Evolutionary conservation across 805 yeast species (phyloP).

Genomic region (Pichia heedii): DNA sequence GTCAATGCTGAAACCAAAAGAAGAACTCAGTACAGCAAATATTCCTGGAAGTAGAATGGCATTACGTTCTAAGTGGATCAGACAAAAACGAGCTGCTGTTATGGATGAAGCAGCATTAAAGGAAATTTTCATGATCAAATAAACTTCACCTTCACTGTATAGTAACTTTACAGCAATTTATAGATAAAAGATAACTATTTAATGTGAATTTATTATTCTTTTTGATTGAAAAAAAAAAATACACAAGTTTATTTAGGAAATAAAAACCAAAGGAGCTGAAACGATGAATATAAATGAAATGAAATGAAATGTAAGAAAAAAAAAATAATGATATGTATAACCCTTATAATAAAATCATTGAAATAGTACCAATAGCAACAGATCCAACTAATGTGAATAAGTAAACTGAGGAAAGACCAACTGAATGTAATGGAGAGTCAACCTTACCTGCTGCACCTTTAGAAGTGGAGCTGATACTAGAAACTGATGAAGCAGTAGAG

Average conservation of each 20-base stretch:
- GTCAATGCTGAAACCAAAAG: slow-evolving; percentile 34
- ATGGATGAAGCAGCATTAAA: slow-evolving; percentile 82
- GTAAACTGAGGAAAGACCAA: slow-evolving; percentile 30
- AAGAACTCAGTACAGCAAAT: slow-evolving; percentile 18
- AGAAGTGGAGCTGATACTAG: slow-evolving; percentile 9
- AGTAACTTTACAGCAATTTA: too few relatives aligned
- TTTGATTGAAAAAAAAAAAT: too few relatives aligned
- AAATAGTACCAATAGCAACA: slow-evolving; percentile 3
- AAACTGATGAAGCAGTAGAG: slow-evolving; percentile 23
- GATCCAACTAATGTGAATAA: slow-evolving; percentile 5
- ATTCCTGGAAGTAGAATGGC: slow-evolving; percentile 50
- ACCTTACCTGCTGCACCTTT: slow-evolving; percentile 4
- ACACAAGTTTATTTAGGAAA: too few relatives aligned
- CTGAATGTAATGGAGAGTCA: slow-evolving; percentile 4
- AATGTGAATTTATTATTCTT: too few relatives aligned
- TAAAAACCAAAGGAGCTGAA: too few relatives aligned
- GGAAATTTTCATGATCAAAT: slow-evolving; percentile 80
- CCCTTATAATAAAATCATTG: slow-evolving; percentile 4
- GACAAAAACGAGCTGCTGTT: slow-evolving; percentile 84
- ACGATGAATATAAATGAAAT: not conserved
- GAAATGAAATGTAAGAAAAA: not conserved
- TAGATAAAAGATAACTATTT: too few relatives aligned
- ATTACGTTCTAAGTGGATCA: slow-evolving; percentile 79
- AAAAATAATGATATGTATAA: not conserved
- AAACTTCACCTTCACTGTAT: not conserved